Percentiles rank a stretch among this genome's conserved stretches.
These are phyloP conservation scores for Calocera viscosa DNA, from an alignment of 768 basidiomycete species.

Conservation along the genomic window DNA sequence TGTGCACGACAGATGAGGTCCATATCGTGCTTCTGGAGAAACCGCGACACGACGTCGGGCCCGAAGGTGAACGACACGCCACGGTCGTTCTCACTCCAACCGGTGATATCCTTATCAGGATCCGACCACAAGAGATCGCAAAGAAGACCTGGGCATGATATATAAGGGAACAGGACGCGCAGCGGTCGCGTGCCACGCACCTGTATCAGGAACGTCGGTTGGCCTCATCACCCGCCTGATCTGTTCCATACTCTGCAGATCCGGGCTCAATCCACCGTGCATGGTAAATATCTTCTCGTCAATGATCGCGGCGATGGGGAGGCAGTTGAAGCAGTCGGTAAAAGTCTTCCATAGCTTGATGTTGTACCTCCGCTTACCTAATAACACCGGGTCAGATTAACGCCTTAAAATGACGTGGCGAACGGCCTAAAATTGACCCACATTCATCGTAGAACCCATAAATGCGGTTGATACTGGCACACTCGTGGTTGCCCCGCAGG, in stretches of 20 bases:
- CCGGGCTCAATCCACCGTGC: constrained; percentile 95
- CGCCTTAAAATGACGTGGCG: neutral
- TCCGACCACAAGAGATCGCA: constrained; percentile 98
- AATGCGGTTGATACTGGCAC: constrained; percentile 98
- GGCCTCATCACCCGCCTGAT: constrained; percentile 98
- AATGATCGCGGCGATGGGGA: constrained; percentile 98
- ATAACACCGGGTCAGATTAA: neutral
- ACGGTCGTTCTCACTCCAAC: constrained; percentile 98
- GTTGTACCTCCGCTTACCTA: constrained; percentile 99
- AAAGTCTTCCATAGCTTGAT: constrained; percentile 99
- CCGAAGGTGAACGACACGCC: constrained; percentile 99
- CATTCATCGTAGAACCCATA: constrained; percentile 99
- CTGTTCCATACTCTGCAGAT: constrained; percentile 98
- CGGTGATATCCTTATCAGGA: constrained; percentile 98
- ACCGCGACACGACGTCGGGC: constrained; percentile 92
- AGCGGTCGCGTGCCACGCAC: constrained; percentile 31
- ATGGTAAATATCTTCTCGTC: constrained; percentile 99
- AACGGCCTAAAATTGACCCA: constrained; percentile 33
- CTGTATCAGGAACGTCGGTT: constrained; percentile 97
- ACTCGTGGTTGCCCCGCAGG: constrained; percentile 96
- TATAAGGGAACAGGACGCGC: neutral
- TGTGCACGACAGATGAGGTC: constrained; percentile 97
- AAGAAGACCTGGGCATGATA: constrained; percentile 51
- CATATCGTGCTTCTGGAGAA: constrained; percentile 99
- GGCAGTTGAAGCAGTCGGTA: constrained; percentile 99